Conservation (phyloP, 306 rosid genomes). For the Cyamopsis tetragonoloba region DNA sequence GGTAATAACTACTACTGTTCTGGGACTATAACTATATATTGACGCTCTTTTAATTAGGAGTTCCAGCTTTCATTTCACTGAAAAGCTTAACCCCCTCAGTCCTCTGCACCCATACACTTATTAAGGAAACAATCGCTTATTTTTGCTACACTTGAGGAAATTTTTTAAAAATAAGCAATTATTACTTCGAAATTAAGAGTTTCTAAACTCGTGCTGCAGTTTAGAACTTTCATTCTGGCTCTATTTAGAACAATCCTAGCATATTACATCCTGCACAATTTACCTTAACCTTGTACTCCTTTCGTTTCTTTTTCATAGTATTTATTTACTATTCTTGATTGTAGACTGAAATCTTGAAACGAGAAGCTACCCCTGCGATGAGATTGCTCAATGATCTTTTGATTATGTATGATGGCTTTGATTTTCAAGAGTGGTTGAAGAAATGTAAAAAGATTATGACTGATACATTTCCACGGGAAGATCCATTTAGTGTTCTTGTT, state of each 20-base stretch:
- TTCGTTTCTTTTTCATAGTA: neutral
- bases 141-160: no score
- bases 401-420: constrained; percentile 70
- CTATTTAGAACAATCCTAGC: constrained; percentile 7
- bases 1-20: constrained; percentile 42
- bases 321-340: neutral
- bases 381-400: constrained; percentile 86
- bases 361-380: constrained; percentile 89
- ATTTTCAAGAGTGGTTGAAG: constrained; percentile 72
- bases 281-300: neutral
- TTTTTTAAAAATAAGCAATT: no score
- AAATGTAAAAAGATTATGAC: constrained; percentile 69
- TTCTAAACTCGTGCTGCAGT: no score
- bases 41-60: neutral
- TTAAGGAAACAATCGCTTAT: no score
- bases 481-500: constrained; percentile 87
- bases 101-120: neutral
- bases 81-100: neutral
- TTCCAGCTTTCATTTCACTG: neutral
- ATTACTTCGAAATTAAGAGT: no score
- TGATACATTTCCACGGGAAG: constrained; percentile 79
- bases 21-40: neutral
- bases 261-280: constrained; percentile 5
- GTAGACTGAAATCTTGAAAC: constrained; percentile 86
- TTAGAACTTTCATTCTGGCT: neutral